A percentile compares a stretch with the other conserved stretches of the same genome.
Evolutionary conservation across 768 basidiomycete species (phyloP).

Genomic region (Mycena metata): DNA sequence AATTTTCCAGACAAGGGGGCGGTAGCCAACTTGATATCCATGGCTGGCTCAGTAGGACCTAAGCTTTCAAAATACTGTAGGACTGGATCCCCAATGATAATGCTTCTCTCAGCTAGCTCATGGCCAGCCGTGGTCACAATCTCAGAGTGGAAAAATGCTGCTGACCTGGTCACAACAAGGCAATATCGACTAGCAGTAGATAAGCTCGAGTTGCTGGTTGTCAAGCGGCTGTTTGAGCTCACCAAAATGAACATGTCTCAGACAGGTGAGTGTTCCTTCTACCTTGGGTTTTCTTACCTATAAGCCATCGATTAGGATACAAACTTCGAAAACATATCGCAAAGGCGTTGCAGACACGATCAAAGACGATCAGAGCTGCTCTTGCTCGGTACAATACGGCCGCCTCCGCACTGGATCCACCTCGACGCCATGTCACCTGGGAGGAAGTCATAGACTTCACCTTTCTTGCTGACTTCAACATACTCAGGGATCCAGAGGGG

Average conservation of each 20-base stretch:
- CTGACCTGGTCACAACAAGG: neutral
- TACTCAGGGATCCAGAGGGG: neutral
- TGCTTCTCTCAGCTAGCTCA: too few species aligned
- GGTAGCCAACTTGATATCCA: too few species aligned
- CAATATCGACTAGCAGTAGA: neutral
- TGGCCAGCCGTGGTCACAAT: too few species aligned
- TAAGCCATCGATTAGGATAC: neutral
- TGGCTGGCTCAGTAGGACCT: too few species aligned
- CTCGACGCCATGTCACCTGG: neutral
- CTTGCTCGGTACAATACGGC: neutral
- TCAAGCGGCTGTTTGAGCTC: neutral
- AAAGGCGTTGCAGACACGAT: neutral
- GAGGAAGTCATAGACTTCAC: neutral
- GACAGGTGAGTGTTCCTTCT: neutral
- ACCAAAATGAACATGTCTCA: neutral
- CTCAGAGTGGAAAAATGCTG: neutral
- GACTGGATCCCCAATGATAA: too few species aligned
- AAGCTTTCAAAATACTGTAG: too few species aligned
- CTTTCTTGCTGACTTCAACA: constrained; percentile 2
- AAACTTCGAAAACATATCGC: constrained; percentile 4
- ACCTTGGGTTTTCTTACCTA: neutral
- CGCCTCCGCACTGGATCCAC: neutral
- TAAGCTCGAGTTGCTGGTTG: neutral
- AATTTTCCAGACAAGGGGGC: too few species aligned
- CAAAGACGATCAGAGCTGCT: neutral